Evolutionary conservation across 495 filamentous ascomycete species (phyloP), one percentile per base, ranked within the genome.

Genomic region (Thermothielavioides terrestris): DNA sequence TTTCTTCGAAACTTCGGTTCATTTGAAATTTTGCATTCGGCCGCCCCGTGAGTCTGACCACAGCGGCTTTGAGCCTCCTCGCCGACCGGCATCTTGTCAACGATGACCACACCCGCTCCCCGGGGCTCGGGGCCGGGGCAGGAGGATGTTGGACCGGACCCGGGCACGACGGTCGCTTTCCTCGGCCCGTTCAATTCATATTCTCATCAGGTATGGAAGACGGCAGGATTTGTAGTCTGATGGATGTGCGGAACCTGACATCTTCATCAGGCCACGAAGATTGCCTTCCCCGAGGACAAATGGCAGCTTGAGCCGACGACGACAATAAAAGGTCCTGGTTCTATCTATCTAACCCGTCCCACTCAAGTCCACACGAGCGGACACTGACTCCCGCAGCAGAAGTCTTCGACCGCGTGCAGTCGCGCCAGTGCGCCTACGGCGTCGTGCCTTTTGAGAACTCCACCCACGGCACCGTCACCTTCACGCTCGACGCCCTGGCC

Each of bases 381-480:
- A n/a, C 25, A 25, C 34, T 45, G 14, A 51, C 17, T 32, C 20
- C 50, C 70, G 0, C 31, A 12, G 0, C 42, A 78, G 89, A 91
- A 52, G 80, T 94, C 53, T 95, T 97, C 64, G 70, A 77, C 26
- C 74, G 79, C 14, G 83, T 95, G 17, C 89, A 95, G 65, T 70
- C 75, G 12, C 67, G 76, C 49, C 50, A 63, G 20, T 75, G 76
- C 0, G 65, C 73, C 50, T 84, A 80, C 58, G 91, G 89, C 51
- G 86, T 98, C 4, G 86, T 96, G 14, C 92, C 92, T 25, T 90
- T 94, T 69, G 92, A 98, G 67, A 98, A 98, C 68, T 90, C 84
- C 9, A 89, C 89, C 55, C 94, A 96, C 68, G 92, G 92, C 53
- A 81, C 82, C 36, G 94, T 98, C 34, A 80, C 91, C 21, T 79